Conservation (phyloP, 176 grass and related monocot species). For the Oryza longistaminata region DNA sequence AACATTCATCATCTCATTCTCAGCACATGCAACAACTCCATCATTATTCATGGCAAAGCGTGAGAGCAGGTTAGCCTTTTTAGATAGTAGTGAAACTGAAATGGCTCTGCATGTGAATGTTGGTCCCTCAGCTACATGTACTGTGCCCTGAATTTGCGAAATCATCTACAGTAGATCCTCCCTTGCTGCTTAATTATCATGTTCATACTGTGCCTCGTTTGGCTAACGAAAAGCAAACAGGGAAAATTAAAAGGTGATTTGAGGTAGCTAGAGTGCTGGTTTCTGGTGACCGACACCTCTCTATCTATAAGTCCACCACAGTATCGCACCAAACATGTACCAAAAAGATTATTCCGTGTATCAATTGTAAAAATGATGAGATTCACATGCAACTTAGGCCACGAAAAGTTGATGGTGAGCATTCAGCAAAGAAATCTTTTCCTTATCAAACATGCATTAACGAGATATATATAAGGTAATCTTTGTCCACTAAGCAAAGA, state of each 20-base stretch:
- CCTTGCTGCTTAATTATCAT: neutral
- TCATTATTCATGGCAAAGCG: neutral
- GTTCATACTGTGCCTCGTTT: neutral
- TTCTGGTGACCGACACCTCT: constrained; percentile 47
- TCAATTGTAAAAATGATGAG: neutral
- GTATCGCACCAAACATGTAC: constrained; percentile 13
- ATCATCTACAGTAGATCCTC: neutral
- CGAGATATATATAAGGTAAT: neutral
- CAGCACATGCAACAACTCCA: neutral
- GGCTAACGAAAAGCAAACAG: neutral
- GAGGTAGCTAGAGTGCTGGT: constrained; percentile 17
- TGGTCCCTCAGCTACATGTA: neutral
- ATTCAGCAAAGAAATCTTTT: neutral
- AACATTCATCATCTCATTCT: neutral
- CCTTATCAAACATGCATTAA: neutral
- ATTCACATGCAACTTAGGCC: constrained; percentile 15
- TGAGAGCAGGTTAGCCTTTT: neutral
- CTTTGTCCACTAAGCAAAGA: neutral
- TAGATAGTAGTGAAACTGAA: neutral
- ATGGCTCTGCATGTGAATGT: neutral
- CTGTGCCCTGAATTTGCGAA: constrained; percentile 11
- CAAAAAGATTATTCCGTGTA: neutral
- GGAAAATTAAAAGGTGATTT: neutral
- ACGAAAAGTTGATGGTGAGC: neutral
- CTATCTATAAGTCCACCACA: constrained; percentile 17